Base-by-base conservation (phyloP, 2,329 filamentous ascomycete species). In the Penicillium sp. region DNA sequence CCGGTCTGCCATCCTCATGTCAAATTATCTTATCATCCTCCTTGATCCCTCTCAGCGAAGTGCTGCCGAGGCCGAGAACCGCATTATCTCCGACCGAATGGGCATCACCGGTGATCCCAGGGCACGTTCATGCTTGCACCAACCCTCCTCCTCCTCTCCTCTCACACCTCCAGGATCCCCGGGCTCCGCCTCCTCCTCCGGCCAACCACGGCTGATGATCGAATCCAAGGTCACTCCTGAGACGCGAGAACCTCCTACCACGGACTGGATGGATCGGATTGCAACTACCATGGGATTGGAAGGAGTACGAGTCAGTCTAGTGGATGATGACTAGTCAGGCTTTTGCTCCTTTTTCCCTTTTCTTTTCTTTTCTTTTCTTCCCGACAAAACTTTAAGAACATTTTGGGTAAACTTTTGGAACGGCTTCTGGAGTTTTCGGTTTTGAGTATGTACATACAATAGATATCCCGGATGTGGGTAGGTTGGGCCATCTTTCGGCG, bases 221-320 rank as follows among this genome's bases (percentile, higher is more conserved):
- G 48, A 56, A 37, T 65, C 63, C 0, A 40, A 59, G 39, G 59
- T 66, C 36, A 60, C 56, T 2, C 54, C 59, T 2, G 55, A 58
- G 2, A 54, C 51, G 2, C 55, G 51, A 14, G 52, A 62, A 18
- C 54, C 62, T 7, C 55, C 60, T 0, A 63, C 59, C 2, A 60
- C 62, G 1, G 58, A 66, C 42, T 66, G 63, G 65, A 66, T 67
- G 65, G 65, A 67, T 26, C 62, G 56, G 13, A 52, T 67, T 33
- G 51, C 58, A 13, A 59, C 55, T 13, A 64, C 63, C 2, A 66
- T 66, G 63, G 65, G 65, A 2, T 48, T 67, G 51, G 63, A 61
- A 36, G 64, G 59, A 3, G 62, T 66, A 13, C 58, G 59, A 14
- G 50, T 66, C 5, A 55, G 47, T n/a, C 26, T 66, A 24, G 42